A percentile compares a stretch with the other conserved stretches of the same genome.
These are phyloP conservation scores for Deinandra increscens DNA, from an alignment of 129 eudicot genomes.

Conservation along the genomic window DNA sequence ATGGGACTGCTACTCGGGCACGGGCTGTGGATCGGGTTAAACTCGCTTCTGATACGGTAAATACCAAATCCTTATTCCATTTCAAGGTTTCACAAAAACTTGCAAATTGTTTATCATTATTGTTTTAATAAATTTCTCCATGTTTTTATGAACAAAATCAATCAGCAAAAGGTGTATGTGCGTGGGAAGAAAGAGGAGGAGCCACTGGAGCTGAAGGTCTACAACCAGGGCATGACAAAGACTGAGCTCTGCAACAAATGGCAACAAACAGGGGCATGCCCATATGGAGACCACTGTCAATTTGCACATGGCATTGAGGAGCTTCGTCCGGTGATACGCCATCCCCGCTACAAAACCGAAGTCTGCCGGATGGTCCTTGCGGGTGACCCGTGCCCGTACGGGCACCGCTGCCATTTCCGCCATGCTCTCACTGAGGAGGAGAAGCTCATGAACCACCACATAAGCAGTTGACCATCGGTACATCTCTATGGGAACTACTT, in stretches of 20 bases:
- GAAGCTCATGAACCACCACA: slow-evolving; percentile 43
- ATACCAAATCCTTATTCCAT: not conserved
- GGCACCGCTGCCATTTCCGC: slow-evolving; percentile 97
- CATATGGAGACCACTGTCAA: slow-evolving; percentile 82
- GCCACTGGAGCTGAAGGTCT: slow-evolving; percentile 64
- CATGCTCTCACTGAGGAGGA: slow-evolving; percentile 75
- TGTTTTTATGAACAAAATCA: slow-evolving; percentile 9
- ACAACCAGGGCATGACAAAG: slow-evolving; percentile 83
- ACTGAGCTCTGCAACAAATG: slow-evolving; percentile 98
- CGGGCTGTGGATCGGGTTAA: slow-evolving; percentile 40
- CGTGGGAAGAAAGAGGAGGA: slow-evolving; percentile 56
- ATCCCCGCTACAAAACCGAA: slow-evolving; percentile 98
- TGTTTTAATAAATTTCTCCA: not conserved
- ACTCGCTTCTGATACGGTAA: slow-evolving; percentile 47
- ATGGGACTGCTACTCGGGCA: slow-evolving; percentile 31
- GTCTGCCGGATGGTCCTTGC: slow-evolving; percentile 88
- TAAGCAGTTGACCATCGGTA: slow-evolving; percentile 19
- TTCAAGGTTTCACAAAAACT: slow-evolving; percentile 1
- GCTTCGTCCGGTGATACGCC: slow-evolving; percentile 86
- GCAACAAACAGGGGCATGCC: slow-evolving; percentile 89
- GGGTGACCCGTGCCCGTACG: slow-evolving; percentile 82
- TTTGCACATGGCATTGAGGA: slow-evolving; percentile 91
- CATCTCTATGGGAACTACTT: slow-evolving; percentile 20
- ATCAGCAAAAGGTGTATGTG: slow-evolving; percentile 73
- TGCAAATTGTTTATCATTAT: not conserved